Evolutionary conservation across 768 basidiomycete genomes (phyloP).

Genomic region (Boletus sp.): DNA sequence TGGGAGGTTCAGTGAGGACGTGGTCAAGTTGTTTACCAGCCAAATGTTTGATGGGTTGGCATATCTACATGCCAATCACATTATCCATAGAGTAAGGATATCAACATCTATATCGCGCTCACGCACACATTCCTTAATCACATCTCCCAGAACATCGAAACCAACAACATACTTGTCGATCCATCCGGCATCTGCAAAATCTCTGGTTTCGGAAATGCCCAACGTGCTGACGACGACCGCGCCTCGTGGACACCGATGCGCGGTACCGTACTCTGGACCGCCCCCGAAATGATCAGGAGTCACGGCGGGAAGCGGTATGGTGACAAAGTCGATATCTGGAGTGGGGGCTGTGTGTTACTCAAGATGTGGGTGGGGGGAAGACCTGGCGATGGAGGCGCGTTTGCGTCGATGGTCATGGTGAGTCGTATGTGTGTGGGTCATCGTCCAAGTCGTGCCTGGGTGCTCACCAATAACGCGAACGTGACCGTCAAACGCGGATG

Average conservation of each 20-base stretch:
- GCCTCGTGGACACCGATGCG: conserved; percentile 84
- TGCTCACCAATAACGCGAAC: not conserved
- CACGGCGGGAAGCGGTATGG: conserved; percentile 52
- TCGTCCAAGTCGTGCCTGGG: not conserved
- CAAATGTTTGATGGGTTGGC: conserved; percentile 87
- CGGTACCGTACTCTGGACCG: conserved; percentile 98
- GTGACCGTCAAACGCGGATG: not conserved
- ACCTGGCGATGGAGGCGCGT: conserved; percentile 72
- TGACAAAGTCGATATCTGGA: conserved; percentile 96
- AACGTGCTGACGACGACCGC: conserved; percentile 77
- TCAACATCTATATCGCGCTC: not conserved
- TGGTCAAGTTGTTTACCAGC: conserved; percentile 82
- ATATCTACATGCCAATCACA: conserved; percentile 84
- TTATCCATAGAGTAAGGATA: conserved; percentile 76
- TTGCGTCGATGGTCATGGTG: conserved; percentile 48
- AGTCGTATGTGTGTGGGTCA: no score
- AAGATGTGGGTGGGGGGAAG: conserved; percentile 87
- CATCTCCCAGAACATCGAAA: conserved; percentile 74
- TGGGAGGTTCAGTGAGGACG: conserved; percentile 51
- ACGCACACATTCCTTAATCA: not conserved
- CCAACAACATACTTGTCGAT: conserved; percentile 93
- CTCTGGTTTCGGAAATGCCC: conserved; percentile 94
- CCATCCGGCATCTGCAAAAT: conserved; percentile 88
- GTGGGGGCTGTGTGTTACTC: conserved; percentile 88
- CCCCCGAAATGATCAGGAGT: no score